phyloP scores from a whole-genome alignment of 352 stramenopile species.

The Chrysophaeum taylorii region DNA sequence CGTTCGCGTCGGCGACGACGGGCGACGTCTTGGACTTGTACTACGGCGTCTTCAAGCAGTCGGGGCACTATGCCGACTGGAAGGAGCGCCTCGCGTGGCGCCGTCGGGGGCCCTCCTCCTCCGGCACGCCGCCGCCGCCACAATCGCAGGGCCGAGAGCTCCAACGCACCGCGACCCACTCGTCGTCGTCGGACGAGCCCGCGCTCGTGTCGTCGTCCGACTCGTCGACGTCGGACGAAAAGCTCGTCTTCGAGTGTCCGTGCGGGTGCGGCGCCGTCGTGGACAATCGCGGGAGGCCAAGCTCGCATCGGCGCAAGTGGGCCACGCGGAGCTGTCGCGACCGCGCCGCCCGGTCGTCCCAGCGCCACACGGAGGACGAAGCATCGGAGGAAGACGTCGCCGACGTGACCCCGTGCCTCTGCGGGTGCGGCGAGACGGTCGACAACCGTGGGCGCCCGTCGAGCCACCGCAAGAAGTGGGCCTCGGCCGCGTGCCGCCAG shows the following conservation, averaged over 20 bases:
- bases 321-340: neutral
- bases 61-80: neutral
- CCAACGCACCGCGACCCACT: neutral
- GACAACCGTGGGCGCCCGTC: neutral
- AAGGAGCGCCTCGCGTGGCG: neutral
- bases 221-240: no score
- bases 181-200: neutral
- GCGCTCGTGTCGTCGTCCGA: no score
- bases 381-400: neutral
- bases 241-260: neutral
- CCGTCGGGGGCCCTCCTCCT: neutral
- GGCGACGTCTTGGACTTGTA: neutral
- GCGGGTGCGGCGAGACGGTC: neutral
- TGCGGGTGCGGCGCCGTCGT: neutral
- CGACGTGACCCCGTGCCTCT: neutral
- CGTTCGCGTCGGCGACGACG: neutral
- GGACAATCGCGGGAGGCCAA: neutral
- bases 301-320: conserved; percentile 1
- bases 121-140: no score
- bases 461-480: neutral
- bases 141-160: neutral
- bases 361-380: neutral
- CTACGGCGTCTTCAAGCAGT: conserved; percentile 1
- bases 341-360: neutral
- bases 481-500: neutral